Evolutionary conservation across 352 stramenopile species (phyloP), one percentile per base, ranked within the genome.

Genomic region (Phytophthora vignae): DNA sequence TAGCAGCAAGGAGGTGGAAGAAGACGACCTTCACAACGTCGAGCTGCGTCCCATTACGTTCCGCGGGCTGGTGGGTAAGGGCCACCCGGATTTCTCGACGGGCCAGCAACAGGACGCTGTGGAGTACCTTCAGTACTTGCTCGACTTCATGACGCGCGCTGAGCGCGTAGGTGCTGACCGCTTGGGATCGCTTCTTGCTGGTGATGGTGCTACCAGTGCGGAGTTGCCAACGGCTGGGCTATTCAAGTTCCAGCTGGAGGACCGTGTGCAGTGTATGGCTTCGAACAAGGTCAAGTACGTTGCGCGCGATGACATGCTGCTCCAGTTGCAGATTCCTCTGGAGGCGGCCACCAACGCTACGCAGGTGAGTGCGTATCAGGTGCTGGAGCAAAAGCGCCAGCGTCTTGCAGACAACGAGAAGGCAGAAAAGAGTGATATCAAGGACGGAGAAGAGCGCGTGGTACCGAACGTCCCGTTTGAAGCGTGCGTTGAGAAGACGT

Each of bases 21-120:
- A 88, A 17, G 79, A 84, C 15, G 67, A 80, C 10, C 59, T 82
- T n/a, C 67, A 76, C 15, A 79, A 74, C 19, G 54, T 83, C 4
- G 83, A 91, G 27, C 71, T 91, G 10, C 73, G 83, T 50, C 83
- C 83, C 8, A 90, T 92, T 25, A 99, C 98, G 72, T 99, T 99
- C 78, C 98, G 98, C 60, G 82, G 91, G 54, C 76, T 98, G 11
- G 90, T 99, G n/a, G 97, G 96, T 9, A 96, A 97, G 55, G 90
- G 96, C 55, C 97, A 99, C 77, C 78, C 93, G 1, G 97, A 99
- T 48, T 99, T 99, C 76, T 97, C 90, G 0, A 99, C 97, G 0
- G 96, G 96, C 2, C 95, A 99, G 67, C 98, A 99, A 78, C 98
- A 99, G 81, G 98, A 99, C 82, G 96, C 97, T 2, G 93, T 97